Evolutionary conservation across 192 early-diverging fungal species (phyloP), one percentile per base, ranked within the genome.

Genomic region (Gonapodya sp.): DNA sequence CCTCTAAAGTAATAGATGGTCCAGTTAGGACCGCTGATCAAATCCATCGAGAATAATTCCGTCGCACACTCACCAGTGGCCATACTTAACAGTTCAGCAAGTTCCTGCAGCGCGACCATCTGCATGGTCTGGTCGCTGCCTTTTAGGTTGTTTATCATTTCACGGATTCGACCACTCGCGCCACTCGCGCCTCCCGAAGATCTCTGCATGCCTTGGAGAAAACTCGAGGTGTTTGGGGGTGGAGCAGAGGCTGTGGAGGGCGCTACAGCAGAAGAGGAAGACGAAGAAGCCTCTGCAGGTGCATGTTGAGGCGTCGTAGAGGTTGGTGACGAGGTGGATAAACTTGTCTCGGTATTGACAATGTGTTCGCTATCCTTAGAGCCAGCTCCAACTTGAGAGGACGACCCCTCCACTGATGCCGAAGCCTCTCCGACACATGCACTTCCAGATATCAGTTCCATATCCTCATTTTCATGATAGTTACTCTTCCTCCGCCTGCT

Each of bases 51-150:
- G 24, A 64, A 64, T 8, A 64, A 87, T 1, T 91, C 88, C n/a
- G 86, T 83, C 35, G 91, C 80, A 1, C 84, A 89, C 33, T 91
- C 91, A 81, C 94, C 94, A n/a, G 89, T 95, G 30, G 94, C 92
- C 32, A 96, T 90, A 35, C 89, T 89, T 18, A 97, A 83, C 8
- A 92, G 78, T 79, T 95, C 94, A 1, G 94, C 85, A 73, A 97
- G 84, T 81, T 95, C 94, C 81, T 97, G 95, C 31, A 97, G 85
- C 0, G 95, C 92, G n/a, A 96, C 85, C n/a, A 95, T 79, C 83
- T 95, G 94, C 79, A 89, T 82, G 0, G 90, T 89, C 18, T 88
- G 88, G 81, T 94, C 92, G 31, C 46, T 64, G 8, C 24, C 46
- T 64, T 64, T 64, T 24, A 64, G 46, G 46, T 64, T 64, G 46